A percentile compares a stretch with the other conserved stretches of the same genome.
phyloP scores from a whole-genome alignment of 2,329 filamentous ascomycete species.

The Diaporthe vaccinii region DNA sequence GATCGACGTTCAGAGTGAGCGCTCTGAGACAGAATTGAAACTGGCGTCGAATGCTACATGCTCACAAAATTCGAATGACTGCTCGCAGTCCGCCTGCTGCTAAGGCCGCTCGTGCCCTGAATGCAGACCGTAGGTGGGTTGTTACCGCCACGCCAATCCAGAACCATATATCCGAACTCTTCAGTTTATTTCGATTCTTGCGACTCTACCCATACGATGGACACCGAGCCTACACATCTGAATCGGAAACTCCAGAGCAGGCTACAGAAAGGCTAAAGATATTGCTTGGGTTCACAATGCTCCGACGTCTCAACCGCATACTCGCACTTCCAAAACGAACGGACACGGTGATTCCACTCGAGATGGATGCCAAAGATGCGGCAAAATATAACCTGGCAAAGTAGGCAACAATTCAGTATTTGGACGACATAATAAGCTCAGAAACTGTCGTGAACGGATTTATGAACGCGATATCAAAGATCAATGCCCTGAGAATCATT shows the following conservation, averaged over 20 bases:
- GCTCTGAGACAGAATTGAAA: too few species aligned
- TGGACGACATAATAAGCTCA: constrained; percentile 7
- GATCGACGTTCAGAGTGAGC: neutral
- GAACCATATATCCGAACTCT: neutral
- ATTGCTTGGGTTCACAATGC: neutral
- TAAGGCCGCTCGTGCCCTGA: neutral
- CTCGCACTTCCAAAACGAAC: neutral
- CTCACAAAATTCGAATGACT: neutral
- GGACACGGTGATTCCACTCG: neutral
- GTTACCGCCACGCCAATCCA: neutral
- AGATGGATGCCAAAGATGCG: neutral
- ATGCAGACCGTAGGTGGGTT: neutral
- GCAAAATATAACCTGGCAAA: neutral
- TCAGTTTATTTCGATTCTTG: neutral
- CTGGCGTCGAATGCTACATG: too few species aligned
- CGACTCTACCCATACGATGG: neutral
- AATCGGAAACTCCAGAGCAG: neutral
- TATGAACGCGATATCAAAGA: constrained; percentile 5
- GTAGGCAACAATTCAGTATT: neutral
- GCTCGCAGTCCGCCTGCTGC: neutral
- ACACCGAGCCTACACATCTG: neutral
- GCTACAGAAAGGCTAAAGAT: neutral
- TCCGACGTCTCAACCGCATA: neutral
- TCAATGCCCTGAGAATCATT: constrained; percentile 9
- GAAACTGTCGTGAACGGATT: neutral